A percentile compares a stretch with the other conserved stretches of the same genome.
phyloP scores from a whole-genome alignment of 768 basidiomycete species.

The Russula foetens region DNA sequence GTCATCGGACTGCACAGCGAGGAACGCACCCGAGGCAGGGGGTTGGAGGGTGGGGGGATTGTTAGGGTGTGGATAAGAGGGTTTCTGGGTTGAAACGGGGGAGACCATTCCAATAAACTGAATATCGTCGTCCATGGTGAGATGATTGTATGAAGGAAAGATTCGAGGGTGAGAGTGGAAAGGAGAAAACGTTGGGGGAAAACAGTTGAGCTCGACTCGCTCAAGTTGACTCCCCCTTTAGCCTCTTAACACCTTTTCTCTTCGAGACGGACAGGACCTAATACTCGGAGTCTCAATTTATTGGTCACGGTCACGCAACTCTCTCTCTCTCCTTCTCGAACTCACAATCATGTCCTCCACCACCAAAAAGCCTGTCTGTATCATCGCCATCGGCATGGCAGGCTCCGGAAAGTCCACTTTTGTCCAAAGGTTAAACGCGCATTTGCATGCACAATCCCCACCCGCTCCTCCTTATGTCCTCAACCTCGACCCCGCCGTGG shows the following conservation, averaged over 20 bases:
- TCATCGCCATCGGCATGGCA: constrained; percentile 93
- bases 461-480: constrained; percentile 85
- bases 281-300: constrained; percentile 7
- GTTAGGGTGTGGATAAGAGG: background rate
- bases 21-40: constrained; percentile 14
- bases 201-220: no score
- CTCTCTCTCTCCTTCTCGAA: background rate
- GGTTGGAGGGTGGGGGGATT: constrained; percentile 1
- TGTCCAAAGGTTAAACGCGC: constrained; percentile 88
- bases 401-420: constrained; percentile 98
- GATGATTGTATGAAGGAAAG: background rate
- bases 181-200: background rate
- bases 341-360: background rate
- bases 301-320: background rate
- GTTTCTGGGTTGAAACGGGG: background rate
- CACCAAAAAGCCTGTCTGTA: constrained; percentile 62
- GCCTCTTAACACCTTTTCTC: no score
- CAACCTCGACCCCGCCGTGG: constrained; percentile 95
- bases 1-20: background rate
- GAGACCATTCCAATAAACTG: constrained; percentile 11
- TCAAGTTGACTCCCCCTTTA: no score
- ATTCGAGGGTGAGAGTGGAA: background rate
- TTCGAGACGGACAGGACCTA: no score
- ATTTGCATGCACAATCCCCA: constrained; percentile 64
- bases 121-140: constrained; percentile 17